Evolutionary conservation across 2,329 filamentous ascomycete genomes (phyloP).

Genomic region (Apiospora sp.): DNA sequence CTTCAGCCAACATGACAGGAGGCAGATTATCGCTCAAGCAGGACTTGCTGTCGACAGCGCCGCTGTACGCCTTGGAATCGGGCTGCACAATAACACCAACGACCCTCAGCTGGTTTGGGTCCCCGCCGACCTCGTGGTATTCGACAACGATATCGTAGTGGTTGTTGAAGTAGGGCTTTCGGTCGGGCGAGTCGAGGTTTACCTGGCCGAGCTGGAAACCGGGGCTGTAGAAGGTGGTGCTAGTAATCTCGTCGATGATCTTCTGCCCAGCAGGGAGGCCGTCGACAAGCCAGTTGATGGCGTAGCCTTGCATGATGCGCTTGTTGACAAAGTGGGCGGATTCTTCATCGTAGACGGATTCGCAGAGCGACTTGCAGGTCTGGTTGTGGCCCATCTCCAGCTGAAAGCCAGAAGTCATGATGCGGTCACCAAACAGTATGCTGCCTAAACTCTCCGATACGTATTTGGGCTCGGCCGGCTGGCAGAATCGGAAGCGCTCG

Average conservation of each 20-base stretch:
- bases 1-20: slow-evolving; percentile 66
- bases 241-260: slow-evolving; percentile 77
- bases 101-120: slow-evolving; percentile 77
- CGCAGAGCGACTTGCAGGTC: slow-evolving; percentile 83
- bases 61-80: slow-evolving; percentile 70
- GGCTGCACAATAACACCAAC: slow-evolving; percentile 93
- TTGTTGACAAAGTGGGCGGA: slow-evolving; percentile 82
- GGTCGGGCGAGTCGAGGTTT: slow-evolving; percentile 54
- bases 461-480: slow-evolving; percentile 76
- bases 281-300: slow-evolving; percentile 95
- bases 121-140: slow-evolving; percentile 80
- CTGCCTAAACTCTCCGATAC: slow-evolving; percentile 91
- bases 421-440: slow-evolving; percentile 96
- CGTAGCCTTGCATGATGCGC: slow-evolving; percentile 85
- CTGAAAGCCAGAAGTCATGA: slow-evolving; percentile 95
- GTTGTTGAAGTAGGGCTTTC: slow-evolving; percentile 78
- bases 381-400: slow-evolving; percentile 88
- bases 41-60: slow-evolving; percentile 52
- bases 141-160: slow-evolving; percentile 95
- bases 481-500: slow-evolving; percentile 85
- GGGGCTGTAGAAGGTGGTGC: slow-evolving; percentile 85
- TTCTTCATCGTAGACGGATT: slow-evolving; percentile 67
- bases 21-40: slow-evolving; percentile 67
- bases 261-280: slow-evolving; percentile 90
- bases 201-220: slow-evolving; percentile 81